Base-by-base conservation (phyloP, 352 stramenopile genomes). In the Phytophthora agathidicida region DNA sequence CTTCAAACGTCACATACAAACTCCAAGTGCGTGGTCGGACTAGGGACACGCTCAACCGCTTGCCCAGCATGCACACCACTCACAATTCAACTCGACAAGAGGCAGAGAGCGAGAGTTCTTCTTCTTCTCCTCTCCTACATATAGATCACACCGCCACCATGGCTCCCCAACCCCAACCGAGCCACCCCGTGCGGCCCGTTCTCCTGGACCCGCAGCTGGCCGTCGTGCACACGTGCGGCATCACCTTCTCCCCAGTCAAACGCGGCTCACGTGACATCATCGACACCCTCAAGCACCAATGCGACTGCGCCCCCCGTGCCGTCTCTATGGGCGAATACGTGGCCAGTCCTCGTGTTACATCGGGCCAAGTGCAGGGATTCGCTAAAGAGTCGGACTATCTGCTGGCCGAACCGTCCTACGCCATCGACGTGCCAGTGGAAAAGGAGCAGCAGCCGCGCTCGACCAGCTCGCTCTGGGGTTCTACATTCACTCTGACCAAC, bases 241-340 rank as follows among this genome's bases (percentile, higher is more conserved):
- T 76, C 41, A 75, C 68, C 6, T 47, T 77, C 26, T 75, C 68
- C 2, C 60, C 71, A 8, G 65, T 75, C 22, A 73, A 80, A 39
- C 51, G 59, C 33, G 70, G 67, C 39, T 81, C 75, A 16, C 61
- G 79, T 8, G 78, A 88, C 58, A 77, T 88, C 31, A 14, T 86
- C 13, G 73, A 83, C 27, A 75, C 71, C 14, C 60, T 88, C 58
- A 83, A 80, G 59, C 71, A 88, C 68, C 77, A 88, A 66, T 85
- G 73, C 68, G 73, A 79, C 58, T 86, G 73, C 45, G 71, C 69
- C 24, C 80, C 82, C 9, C 63, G 63, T 11, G 24, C 64, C 32
- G 69, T 92, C 44, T 92, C 82, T 43, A 92, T 92, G 82, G 82
- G 82, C 42, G 82, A 92, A 68, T 92, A 92, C 68, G 65, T 92